Conservation (phyloP, 2,329 filamentous ascomycete species). For the Cylindrodendrum hubeiense region DNA sequence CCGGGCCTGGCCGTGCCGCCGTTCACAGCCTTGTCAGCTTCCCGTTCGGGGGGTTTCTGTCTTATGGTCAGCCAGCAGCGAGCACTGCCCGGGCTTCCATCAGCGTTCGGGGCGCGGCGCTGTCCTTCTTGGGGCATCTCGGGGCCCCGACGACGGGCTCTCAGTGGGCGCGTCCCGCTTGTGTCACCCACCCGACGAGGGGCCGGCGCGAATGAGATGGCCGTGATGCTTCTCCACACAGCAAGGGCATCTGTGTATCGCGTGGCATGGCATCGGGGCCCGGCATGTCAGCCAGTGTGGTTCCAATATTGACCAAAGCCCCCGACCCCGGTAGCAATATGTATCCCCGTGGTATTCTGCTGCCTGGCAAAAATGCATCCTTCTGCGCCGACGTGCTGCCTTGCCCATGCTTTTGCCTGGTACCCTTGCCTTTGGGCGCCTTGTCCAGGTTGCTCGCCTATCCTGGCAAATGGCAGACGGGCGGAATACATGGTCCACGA, state of each 20-base stretch:
- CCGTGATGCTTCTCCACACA: slow-evolving; percentile 13
- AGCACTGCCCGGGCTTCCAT: slow-evolving; percentile 4
- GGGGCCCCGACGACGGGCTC: background rate
- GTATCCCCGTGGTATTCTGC: background rate
- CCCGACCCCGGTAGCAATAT: background rate
- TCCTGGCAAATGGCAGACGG: no score
- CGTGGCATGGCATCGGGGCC: slow-evolving; percentile 6
- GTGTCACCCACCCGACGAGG: slow-evolving; percentile 4
- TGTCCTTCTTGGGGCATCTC: background rate
- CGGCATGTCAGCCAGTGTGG: background rate
- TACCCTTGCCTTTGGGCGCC: background rate
- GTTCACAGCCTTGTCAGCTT: slow-evolving; percentile 25
- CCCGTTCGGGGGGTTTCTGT: slow-evolving; percentile 15
- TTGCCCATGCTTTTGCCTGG: background rate
- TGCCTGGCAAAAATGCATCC: background rate
- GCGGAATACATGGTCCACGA: no score
- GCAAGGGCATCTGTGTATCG: slow-evolving; percentile 4
- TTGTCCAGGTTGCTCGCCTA: background rate
- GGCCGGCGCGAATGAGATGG: slow-evolving; percentile 9
- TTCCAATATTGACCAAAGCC: background rate
- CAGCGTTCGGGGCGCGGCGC: background rate
- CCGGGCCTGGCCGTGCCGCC: slow-evolving; percentile 4
- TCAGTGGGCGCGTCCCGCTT: background rate
- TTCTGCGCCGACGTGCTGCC: background rate
- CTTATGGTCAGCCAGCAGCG: slow-evolving; percentile 10